Percentiles rank a stretch among this genome's conserved stretches.
These are phyloP conservation scores for Saturnispora sekii DNA, from an alignment of 805 yeast species.

Conservation along the genomic window DNA sequence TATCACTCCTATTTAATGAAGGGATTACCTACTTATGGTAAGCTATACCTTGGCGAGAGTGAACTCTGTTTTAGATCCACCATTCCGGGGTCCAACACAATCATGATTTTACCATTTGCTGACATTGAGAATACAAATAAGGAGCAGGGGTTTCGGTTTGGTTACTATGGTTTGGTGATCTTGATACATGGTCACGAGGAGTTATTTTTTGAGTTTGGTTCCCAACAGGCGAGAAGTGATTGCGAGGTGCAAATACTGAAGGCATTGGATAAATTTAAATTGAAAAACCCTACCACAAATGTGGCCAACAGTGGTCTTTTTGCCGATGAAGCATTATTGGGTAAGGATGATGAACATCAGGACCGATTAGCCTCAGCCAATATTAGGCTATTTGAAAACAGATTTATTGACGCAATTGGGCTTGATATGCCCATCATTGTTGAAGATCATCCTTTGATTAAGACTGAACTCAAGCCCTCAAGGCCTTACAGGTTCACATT, in stretches of 20 bases:
- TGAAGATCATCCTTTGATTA: constrained; percentile 46
- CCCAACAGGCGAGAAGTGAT: constrained; percentile 58
- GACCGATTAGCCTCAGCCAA: constrained; percentile 43
- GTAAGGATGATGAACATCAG: constrained; percentile 13
- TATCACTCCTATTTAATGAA: constrained; percentile 63
- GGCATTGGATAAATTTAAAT: constrained; percentile 36
- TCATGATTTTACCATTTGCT: constrained; percentile 69
- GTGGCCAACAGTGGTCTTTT: background rate
- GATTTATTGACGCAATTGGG: constrained; percentile 49
- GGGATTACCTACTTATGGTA: constrained; percentile 75
- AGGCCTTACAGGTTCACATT: constrained; percentile 52
- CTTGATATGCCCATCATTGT: constrained; percentile 58
- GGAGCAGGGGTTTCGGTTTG: constrained; percentile 61
- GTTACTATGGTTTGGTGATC: constrained; percentile 61
- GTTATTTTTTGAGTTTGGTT: constrained; percentile 66
- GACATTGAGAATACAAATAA: constrained; percentile 64
- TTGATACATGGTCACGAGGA: constrained; percentile 70
- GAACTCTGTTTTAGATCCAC: constrained; percentile 74
- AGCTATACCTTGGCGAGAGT: constrained; percentile 58
- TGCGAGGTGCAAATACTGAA: constrained; percentile 46
- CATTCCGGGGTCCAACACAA: constrained; percentile 66
- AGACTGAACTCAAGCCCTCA: constrained; percentile 39
- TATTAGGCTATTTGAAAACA: constrained; percentile 57
- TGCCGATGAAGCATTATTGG: constrained; percentile 4
- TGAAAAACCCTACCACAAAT: background rate